Base-by-base conservation (phyloP, 2,329 filamentous ascomycete genomes). In the Knufia fluminis region DNA sequence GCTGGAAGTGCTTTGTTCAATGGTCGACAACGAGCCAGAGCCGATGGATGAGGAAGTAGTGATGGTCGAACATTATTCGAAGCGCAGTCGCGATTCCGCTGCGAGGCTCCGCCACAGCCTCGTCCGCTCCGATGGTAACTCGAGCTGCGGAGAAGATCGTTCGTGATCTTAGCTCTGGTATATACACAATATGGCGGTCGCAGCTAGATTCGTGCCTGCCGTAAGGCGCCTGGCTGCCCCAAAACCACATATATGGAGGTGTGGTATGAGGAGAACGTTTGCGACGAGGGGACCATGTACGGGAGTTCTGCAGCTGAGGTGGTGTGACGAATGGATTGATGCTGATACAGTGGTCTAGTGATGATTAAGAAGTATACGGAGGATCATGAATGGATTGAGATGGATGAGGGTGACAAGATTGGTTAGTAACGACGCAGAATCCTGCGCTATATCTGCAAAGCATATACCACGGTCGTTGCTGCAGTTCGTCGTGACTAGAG, bases 351-450 rank as follows among this genome's bases (percentile, higher is more conserved):
- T n/a, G 24, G 23, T 54, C 32, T 49, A 73, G 71, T 63, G 51
- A 62, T 68, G 57, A 62, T 66, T 47, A 91, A 92, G 72, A 86
- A 83, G 68, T 98, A 94, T 76, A 96, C 92, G 57, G 85, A 90
- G 68, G 91, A 96, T 66, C 92, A 98, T 76, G 92, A 98, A 75
- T 98, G 92, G 92, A 82, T 98, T 66, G 89, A 96, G 70, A 73
- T 95, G 53, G 83, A 82, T 50, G 80, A 80, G 46, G 86, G 94
- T 70, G 82, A 84, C 66, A 91, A 86, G 69, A 84, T 83, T 44
- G 90, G 86, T 74, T 79, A 12, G 44, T 39, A 7, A 59, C 20
- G 26, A 48, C 41, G 35, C 23, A 42, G 35, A 19, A 46, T 8
- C 28, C n/a, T n/a, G 28, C n/a, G 33, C 33, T 16, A 40, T 39